These are phyloP conservation scores for Mortierella sp. DNA, from an alignment of 371 early-diverging fungal genomes.

Conservation along the genomic window DNA sequence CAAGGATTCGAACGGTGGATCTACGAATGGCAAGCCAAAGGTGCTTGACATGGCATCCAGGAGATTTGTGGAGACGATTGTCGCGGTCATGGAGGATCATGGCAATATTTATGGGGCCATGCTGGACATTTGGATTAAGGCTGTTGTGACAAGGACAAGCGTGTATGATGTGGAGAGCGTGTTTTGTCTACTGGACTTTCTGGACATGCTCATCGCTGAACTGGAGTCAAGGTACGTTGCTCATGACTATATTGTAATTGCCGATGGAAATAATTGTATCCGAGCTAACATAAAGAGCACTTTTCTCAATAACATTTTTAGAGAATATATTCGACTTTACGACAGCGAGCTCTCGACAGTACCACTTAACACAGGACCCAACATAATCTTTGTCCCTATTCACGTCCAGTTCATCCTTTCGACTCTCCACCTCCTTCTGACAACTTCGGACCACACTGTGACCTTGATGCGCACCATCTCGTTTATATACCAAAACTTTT, in stretches of 20 bases:
- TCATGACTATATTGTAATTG: not conserved
- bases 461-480: conserved; percentile 65
- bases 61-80: conserved; percentile 68
- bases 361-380: conserved; percentile 22
- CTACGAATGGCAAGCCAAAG: conserved; percentile 63
- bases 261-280: not conserved
- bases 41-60: conserved; percentile 65
- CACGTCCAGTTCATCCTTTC: conserved; percentile 65
- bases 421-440: conserved; percentile 61
- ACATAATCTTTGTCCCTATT: conserved; percentile 46
- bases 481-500: conserved; percentile 68
- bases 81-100: conserved; percentile 59
- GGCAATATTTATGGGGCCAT: conserved; percentile 65
- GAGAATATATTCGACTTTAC: conserved; percentile 41
- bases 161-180: conserved; percentile 66
- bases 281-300: not conserved
- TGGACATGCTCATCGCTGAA: conserved; percentile 62
- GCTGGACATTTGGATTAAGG: conserved; percentile 69
- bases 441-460: conserved; percentile 65
- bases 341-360: conserved; percentile 41
- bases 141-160: conserved; percentile 64
- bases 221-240: conserved; percentile 57
- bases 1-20: conserved; percentile 31
- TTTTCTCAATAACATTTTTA: not conserved
- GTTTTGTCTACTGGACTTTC: conserved; percentile 67